phyloP scores from a whole-genome alignment of 179 eudicot genomes.

The Actinidia arguta region DNA sequence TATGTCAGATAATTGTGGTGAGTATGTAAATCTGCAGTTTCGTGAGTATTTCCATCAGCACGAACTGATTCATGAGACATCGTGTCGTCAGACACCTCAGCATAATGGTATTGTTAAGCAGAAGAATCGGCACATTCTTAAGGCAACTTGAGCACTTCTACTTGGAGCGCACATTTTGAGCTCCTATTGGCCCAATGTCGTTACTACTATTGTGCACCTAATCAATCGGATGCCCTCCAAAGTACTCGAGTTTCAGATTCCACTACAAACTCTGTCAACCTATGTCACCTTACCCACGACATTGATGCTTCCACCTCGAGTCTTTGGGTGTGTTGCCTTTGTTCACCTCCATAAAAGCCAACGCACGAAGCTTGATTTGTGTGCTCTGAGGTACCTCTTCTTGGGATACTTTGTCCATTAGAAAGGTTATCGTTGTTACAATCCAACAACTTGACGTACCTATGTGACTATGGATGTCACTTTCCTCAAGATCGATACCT shows the following conservation, averaged over 20 bases:
- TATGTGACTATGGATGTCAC: constrained; percentile 16
- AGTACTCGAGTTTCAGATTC: not conserved
- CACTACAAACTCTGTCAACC: no score
- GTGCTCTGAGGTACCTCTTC: not conserved
- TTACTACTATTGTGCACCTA: not conserved
- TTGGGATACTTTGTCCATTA: not conserved
- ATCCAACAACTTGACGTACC: not conserved
- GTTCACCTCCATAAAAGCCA: constrained; percentile 1
- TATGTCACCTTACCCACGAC: not conserved
- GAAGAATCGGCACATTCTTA: not conserved
- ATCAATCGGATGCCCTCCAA: not conserved
- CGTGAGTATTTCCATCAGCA: not conserved
- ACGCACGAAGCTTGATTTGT: constrained; percentile 1
- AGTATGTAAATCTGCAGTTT: not conserved
- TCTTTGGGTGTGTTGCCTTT: not conserved
- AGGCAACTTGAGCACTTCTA: no score
- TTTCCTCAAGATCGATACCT: not conserved
- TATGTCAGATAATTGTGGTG: not conserved
- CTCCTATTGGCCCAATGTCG: not conserved
- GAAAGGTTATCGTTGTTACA: constrained; percentile 8
- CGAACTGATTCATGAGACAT: not conserved
- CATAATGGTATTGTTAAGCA: not conserved
- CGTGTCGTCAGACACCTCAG: not conserved
- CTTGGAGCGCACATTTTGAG: no score
- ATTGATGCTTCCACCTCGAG: not conserved